Conservation (phyloP, 31 red algal genomes). For the Bonnemaisonia californica region DNA sequence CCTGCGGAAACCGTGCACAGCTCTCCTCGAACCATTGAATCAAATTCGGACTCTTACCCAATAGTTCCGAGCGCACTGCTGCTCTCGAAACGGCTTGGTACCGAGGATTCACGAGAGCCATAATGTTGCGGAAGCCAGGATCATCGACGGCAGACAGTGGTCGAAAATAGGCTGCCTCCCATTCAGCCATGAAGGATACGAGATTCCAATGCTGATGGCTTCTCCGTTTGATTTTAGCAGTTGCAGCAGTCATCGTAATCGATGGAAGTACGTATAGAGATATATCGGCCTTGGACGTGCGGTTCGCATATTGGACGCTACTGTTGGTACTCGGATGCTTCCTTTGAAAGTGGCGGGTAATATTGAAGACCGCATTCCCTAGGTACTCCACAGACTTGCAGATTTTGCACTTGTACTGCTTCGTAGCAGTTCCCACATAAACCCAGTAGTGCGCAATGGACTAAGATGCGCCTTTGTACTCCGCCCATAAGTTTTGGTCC, state of each 20-base stretch:
- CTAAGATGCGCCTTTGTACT: conserved; percentile 4
- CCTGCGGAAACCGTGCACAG: conserved; percentile 2
- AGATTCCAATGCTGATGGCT: conserved; percentile 8
- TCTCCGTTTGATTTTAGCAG: conserved; percentile 2
- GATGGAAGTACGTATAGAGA: not conserved
- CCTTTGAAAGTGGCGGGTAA: not conserved
- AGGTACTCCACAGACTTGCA: conserved; percentile 2
- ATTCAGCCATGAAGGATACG: conserved; percentile 1
- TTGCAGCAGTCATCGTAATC: conserved; percentile 10
- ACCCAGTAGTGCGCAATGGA: conserved; percentile 9
- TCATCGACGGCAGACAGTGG: conserved; percentile 8
- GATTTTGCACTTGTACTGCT: conserved; percentile 13
- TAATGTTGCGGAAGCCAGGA: conserved; percentile 3
- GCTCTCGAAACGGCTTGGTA: conserved; percentile 4
- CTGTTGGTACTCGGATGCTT: not conserved
- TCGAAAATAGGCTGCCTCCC: not conserved
- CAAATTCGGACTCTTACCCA: not conserved
- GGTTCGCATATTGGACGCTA: not conserved
- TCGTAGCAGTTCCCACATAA: conserved; percentile 12
- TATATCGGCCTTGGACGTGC: not conserved
- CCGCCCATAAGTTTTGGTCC: not conserved
- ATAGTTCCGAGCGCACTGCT: conserved; percentile 1
- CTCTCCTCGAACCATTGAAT: conserved; percentile 9
- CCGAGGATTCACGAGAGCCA: not conserved
- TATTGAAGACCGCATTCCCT: not conserved